These are phyloP conservation scores for Lenzites betulinus DNA, from an alignment of 768 basidiomycete species.

Conservation along the genomic window DNA sequence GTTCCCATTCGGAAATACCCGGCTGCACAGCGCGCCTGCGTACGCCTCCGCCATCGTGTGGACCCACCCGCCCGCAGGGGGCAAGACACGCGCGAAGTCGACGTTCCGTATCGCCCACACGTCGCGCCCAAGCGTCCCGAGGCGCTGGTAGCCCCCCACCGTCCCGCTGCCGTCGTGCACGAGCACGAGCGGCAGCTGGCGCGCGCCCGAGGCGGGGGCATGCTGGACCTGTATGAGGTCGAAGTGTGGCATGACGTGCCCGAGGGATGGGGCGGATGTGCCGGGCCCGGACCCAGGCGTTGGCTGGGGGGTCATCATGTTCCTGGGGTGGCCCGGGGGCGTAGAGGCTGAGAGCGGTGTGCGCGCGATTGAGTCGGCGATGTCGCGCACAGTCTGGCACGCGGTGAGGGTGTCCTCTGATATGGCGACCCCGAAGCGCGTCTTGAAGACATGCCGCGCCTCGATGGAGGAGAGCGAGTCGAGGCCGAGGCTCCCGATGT, in stretches of 20 bases:
- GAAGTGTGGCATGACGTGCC: not conserved
- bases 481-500: constrained; percentile 55
- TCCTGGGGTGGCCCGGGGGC: no score
- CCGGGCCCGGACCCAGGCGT: no score
- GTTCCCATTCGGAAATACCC: constrained; percentile 33
- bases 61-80: constrained; percentile 1
- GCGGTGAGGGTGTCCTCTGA: constrained; percentile 3
- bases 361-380: not conserved
- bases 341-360: constrained; percentile 22
- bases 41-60: constrained; percentile 24
- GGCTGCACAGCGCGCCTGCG: not conserved
- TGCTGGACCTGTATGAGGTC: constrained; percentile 6
- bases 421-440: constrained; percentile 43
- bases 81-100: not conserved
- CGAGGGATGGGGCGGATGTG: no score
- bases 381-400: constrained; percentile 29
- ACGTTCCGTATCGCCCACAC: constrained; percentile 69
- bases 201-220: constrained; percentile 4
- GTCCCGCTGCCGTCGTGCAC: constrained; percentile 77
- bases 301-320: no score
- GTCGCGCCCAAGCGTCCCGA: constrained; percentile 45
- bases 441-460: constrained; percentile 48
- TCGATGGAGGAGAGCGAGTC: constrained; percentile 71
- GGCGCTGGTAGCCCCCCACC: constrained; percentile 47
- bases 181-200: constrained; percentile 52